Conservation (phyloP, 2,329 filamentous ascomycete species). For the Colletotrichum agaves region DNA sequence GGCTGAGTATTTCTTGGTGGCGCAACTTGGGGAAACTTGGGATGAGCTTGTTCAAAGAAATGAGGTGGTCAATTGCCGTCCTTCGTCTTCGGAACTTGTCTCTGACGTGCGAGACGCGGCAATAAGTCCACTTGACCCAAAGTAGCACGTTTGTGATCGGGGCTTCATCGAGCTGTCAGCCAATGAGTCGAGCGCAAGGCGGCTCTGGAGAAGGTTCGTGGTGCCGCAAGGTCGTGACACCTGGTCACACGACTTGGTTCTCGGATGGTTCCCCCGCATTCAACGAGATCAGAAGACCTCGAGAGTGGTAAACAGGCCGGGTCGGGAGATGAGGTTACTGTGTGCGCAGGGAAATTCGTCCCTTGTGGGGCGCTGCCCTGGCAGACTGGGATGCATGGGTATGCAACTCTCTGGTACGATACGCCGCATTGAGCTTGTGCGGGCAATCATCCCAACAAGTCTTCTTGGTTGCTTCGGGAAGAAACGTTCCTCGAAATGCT, state of each 20-base stretch:
- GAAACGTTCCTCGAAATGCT: slow-evolving; percentile 8
- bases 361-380: slow-evolving; percentile 16
- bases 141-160: slow-evolving; percentile 22
- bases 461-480: slow-evolving; percentile 21
- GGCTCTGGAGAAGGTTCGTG: slow-evolving; percentile 17
- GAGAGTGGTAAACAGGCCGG: slow-evolving; percentile 17
- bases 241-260: slow-evolving; percentile 35
- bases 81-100: neutral
- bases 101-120: slow-evolving; percentile 17
- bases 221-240: slow-evolving; percentile 31
- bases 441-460: slow-evolving; percentile 35
- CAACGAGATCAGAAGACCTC: slow-evolving; percentile 35
- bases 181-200: slow-evolving; percentile 6
- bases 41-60: slow-evolving; percentile 23
- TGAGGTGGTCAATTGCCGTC: neutral
- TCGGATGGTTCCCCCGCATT: slow-evolving; percentile 37
- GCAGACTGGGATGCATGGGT: slow-evolving; percentile 32
- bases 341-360: slow-evolving; percentile 18
- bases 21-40: slow-evolving; percentile 1
- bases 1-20: neutral
- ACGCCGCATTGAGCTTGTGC: slow-evolving; percentile 16
- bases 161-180: slow-evolving; percentile 19
- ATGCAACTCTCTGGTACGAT: slow-evolving; percentile 8
- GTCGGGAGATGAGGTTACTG: slow-evolving; percentile 14
- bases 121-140: slow-evolving; percentile 13